Evolutionary conservation across 2,329 filamentous ascomycete species (phyloP).

Genomic region (Neocucurbitaria cava): DNA sequence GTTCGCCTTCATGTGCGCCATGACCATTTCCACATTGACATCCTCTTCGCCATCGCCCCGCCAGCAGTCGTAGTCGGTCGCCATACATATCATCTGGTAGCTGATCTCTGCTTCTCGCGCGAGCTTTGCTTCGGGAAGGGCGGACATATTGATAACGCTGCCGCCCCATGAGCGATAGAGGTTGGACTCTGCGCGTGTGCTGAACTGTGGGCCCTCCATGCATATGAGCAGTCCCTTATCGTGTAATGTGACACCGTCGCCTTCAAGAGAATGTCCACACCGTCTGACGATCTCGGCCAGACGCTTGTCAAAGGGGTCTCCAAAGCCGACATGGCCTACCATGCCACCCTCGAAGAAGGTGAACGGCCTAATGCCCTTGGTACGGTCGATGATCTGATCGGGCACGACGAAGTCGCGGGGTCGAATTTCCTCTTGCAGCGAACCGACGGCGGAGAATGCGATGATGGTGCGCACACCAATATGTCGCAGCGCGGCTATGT

Average conservation of each 20-base stretch:
- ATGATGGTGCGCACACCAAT: conserved; percentile 91
- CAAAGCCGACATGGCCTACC: conserved; percentile 93
- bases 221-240: conserved; percentile 85
- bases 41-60: conserved; percentile 73
- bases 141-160: conserved; percentile 97
- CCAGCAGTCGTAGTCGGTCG: conserved; percentile 99
- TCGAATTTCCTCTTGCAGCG: conserved; percentile 88
- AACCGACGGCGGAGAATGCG: conserved; percentile 94
- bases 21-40: conserved; percentile 96
- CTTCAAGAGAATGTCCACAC: conserved; percentile 78
- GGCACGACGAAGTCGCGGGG: conserved; percentile 97
- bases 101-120: conserved; percentile 94
- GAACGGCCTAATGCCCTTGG: conserved; percentile 91
- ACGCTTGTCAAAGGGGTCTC: conserved; percentile 87
- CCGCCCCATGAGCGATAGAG: conserved; percentile 95
- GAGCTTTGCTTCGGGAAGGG: conserved; percentile 92
- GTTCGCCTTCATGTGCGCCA: conserved; percentile 95
- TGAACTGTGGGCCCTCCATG: conserved; percentile 99
- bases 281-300: conserved; percentile 78
- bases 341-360: conserved; percentile 95
- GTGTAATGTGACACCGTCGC: conserved; percentile 85
- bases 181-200: conserved; percentile 91
- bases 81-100: conserved; percentile 99
- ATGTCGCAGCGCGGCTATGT: conserved; percentile 94
- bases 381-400: conserved; percentile 96